Evolutionary conservation across 345 rosid genomes (phyloP), one percentile per base, ranked within the genome.

Genomic region (Rhizophora apiculata): DNA sequence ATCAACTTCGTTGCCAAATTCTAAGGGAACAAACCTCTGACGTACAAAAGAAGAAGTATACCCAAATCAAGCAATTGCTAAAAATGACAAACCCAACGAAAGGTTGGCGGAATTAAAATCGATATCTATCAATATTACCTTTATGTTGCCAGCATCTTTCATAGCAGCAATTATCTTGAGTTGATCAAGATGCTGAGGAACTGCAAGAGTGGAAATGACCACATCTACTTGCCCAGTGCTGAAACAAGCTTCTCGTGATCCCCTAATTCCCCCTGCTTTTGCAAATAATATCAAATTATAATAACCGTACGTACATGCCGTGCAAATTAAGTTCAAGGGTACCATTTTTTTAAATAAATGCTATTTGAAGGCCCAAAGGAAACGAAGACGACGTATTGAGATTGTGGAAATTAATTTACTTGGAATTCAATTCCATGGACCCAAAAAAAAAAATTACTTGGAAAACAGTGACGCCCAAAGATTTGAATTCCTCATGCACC

Each of bases 1-100:
- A 26, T 82, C 85, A 8, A 68, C 85, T 26, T 82, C 85, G 5
- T 73, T 79, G 4, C 85, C 85, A 34, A 54, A 82, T 64, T 82
- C 82, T 24, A 7, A 82, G 1, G 82, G 85, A 31, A 78, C 62
- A 71, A 78, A 53, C 11, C 57, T 53, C 57, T 53, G 22, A n/a
- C 57, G 5, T 5, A n/a, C 26, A 53, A 2, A 13, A 4, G 24
- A 1, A 24, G 24, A 24, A 24, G 24, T 24, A 24, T 24, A 24
- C 1, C 24, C 24, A 53, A 19, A 1, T 19, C 26, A 1, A 53
- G 0, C 21, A 1, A 21, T 20, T 8, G 26, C 26, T 21, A 54
- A 54, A 24, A 6, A 31, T 4, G 6, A 31, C 5, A 31, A 31
- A 31, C 32, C 32, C 32, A 31, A 31, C 5, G 32, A 54, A n/a